Evolutionary conservation across 495 filamentous ascomycete genomes (phyloP), one percentile per base, ranked within the genome.

Genomic region (Penicillium goetzii): DNA sequence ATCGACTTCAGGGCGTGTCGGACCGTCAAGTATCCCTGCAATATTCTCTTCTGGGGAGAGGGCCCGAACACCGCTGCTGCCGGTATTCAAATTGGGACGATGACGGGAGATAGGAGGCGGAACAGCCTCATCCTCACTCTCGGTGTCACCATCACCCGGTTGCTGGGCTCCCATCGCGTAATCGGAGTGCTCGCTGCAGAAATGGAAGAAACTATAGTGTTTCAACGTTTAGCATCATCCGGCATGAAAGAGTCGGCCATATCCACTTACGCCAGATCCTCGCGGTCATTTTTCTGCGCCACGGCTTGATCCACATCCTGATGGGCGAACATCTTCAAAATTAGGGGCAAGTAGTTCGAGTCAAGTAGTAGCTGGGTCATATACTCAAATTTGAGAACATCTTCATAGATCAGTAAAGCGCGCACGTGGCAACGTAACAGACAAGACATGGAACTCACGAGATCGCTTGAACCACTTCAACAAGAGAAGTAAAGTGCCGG

Each of bases 381-480:
- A 70, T 97, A 98, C 76, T 99, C 95, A 64, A 93, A 97, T 72
- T 97, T 97, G 62, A 99, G 79, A 45, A 99, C 85, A 70, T 99
- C 94, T 97, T 61, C 19, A 7, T 15, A 14, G 0, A 32, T 64
- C 34, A 75, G 84, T 60, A 55, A 38, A 28, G 26, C 36, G 57
- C 25, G 49, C 33, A 23, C 17, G 19, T 3, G 3, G 14, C 32
- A 19, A 33, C 3, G 17, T 23, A 4, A 28, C n/a, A 30, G 21
- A 4, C 17, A 36, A 43, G 38, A 7, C 25, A 15, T 55, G 8
- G 17, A 2, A 38, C 91, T 79, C 78, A 97, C 93, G 94, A 62
- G 92, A 97, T 64, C 94, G 81, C 74, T 97, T 96, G 72, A 98
- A 92, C 95, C 95, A 99, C 77, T 97, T 98, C 58, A 98, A 74